Conservation (phyloP, 1,284 basidiomycete genomes). For the Inonotus obliquus region DNA sequence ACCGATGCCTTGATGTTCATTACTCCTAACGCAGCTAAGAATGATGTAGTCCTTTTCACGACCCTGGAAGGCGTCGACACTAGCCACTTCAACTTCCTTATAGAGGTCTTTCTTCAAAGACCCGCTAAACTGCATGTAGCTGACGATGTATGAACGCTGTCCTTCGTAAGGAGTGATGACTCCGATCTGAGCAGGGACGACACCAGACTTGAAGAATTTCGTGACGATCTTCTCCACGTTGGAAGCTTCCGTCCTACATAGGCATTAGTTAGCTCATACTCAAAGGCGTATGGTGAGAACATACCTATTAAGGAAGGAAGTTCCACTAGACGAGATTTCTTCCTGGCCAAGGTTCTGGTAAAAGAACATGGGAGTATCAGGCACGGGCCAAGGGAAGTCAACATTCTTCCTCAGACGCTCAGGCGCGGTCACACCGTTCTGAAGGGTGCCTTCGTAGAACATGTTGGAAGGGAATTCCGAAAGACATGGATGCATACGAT, state of each 20-base stretch:
- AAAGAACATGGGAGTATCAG: conserved; percentile 99
- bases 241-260: conserved; percentile 86
- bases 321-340: conserved; percentile 97
- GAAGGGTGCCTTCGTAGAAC: conserved; percentile 99
- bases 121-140: conserved; percentile 99
- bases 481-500: conserved; percentile 99
- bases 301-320: conserved; percentile 93
- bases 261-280: conserved; percentile 17
- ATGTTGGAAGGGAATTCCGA: conserved; percentile 99
- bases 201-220: conserved; percentile 98
- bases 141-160: conserved; percentile 97
- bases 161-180: conserved; percentile 99
- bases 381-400: conserved; percentile 98
- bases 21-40: conserved; percentile 96
- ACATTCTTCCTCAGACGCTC: conserved; percentile 96
- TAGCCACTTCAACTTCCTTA: conserved; percentile 98
- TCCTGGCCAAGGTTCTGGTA: conserved; percentile 99
- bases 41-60: conserved; percentile 99
- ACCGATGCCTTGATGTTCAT: conserved; percentile 99
- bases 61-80: conserved; percentile 99
- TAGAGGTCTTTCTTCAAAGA: conserved; percentile 98
- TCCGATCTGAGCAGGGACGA: conserved; percentile 92
- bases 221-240: conserved; percentile 99
- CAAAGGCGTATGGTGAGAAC: conserved; percentile 22
- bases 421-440: conserved; percentile 98